Percentiles rank a stretch among this genome's conserved stretches.
These are phyloP conservation scores for Chaetoceros tenuissimus DNA, from an alignment of 108 stramenopile genomes.

Conservation along the genomic window DNA sequence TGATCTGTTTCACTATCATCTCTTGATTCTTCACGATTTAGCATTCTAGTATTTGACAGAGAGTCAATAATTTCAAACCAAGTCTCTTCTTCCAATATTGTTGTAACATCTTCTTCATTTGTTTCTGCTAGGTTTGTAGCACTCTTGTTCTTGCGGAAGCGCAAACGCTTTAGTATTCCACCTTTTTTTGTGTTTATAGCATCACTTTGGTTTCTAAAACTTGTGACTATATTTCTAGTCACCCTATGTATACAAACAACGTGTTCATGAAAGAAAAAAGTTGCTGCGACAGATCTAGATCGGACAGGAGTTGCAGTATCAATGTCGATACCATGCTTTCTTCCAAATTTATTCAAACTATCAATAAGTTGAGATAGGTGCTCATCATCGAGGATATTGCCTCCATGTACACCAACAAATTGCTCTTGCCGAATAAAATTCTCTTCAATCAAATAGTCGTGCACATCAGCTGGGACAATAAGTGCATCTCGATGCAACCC, in stretches of 20 bases:
- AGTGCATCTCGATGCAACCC: slow-evolving; percentile 38
- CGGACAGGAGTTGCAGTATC: slow-evolving; percentile 6
- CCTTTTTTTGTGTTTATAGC: not conserved
- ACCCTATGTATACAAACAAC: slow-evolving; percentile 39
- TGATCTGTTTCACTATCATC: not conserved
- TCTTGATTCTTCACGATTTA: not conserved
- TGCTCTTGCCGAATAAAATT: slow-evolving; percentile 30
- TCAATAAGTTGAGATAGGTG: slow-evolving; percentile 34
- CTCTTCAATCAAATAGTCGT: slow-evolving; percentile 47
- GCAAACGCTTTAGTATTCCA: not conserved
- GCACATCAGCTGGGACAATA: slow-evolving; percentile 63
- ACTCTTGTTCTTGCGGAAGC: not conserved
- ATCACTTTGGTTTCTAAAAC: not conserved
- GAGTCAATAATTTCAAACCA: slow-evolving; percentile 30
- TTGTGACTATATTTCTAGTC: not conserved
- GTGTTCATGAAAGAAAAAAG: slow-evolving; percentile 63
- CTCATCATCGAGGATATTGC: slow-evolving; percentile 51
- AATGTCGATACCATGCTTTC: not conserved
- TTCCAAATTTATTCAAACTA: slow-evolving; percentile 6
- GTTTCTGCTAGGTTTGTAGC: too few relatives aligned
- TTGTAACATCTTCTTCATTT: slow-evolving; percentile 4
- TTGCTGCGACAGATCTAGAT: slow-evolving; percentile 29
- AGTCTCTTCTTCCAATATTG: not conserved
- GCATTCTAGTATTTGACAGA: slow-evolving; percentile 3
- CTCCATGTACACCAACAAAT: slow-evolving; percentile 54